phyloP scores from a whole-genome alignment of 108 stramenopile genomes.

The Nannochloropsis gaditana region DNA sequence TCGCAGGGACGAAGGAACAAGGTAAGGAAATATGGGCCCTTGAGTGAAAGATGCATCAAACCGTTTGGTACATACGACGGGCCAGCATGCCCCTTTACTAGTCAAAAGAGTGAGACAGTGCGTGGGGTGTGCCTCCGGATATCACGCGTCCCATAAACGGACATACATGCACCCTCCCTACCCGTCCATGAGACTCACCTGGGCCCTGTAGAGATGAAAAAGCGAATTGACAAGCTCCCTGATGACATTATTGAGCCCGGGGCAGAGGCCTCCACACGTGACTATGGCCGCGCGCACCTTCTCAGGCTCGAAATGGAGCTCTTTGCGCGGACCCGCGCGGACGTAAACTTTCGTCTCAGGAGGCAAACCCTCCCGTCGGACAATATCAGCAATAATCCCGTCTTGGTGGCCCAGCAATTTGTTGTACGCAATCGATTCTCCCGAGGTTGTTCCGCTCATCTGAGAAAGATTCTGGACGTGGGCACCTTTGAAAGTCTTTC shows the following conservation, averaged over 20 bases:
- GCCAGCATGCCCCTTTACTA: not conserved
- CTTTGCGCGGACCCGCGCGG: constrained; percentile 57
- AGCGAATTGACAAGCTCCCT: constrained; percentile 78
- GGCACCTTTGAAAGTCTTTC: constrained; percentile 8
- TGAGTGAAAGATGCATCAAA: not conserved
- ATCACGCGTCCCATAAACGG: no score
- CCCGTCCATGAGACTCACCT: constrained; percentile 54
- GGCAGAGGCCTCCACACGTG: constrained; percentile 93
- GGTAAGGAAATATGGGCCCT: not conserved
- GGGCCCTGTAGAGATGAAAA: constrained; percentile 69
- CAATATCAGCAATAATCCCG: constrained; percentile 20
- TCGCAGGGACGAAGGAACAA: not conserved
- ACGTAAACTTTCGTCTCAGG: not conserved
- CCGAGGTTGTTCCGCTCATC: not conserved
- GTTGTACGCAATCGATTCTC: constrained; percentile 15
- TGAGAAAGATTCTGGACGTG: not conserved
- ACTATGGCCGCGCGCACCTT: constrained; percentile 88
- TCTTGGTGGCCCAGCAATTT: constrained; percentile 11
- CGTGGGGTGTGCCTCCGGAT: no score
- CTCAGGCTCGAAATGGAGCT: constrained; percentile 79
- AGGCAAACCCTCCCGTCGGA: constrained; percentile 18
- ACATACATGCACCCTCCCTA: not conserved
- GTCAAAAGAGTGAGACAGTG: no score
- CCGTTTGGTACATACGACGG: not conserved
- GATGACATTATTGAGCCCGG: constrained; percentile 94